Base-by-base conservation (phyloP, 768 basidiomycete species). In the Fomitopsis serialis region DNA sequence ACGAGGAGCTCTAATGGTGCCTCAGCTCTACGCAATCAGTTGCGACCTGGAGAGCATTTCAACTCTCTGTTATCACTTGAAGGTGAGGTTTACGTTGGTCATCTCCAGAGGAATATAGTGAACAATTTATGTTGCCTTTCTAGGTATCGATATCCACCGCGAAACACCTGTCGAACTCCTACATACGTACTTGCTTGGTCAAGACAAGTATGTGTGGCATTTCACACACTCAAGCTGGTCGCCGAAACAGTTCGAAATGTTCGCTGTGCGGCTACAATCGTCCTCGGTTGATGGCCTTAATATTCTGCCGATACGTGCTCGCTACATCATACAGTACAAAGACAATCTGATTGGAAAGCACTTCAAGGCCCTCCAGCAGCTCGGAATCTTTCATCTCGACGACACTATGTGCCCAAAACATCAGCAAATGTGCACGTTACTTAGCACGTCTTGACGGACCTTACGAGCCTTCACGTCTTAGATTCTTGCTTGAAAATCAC, bases 311-410 rank as follows among this genome's bases (percentile, higher is more conserved):
- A 50, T 67, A 2, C 62, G 65, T 17, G 59, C 71, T 0, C 25
- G 36, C 3, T 73, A 73, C 48, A 58, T 73, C 10, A 52, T 70
- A 2, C 63, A 70, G 46, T 71, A 73, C 53, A 64, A 63, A 27
- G 69, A 70, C 72, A 74, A 46, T 69, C 72, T 63, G 68, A 70
- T n/a, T n/a, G n/a, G n/a, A n/a, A n/a, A n/a, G n/a, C n/a, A n/a
- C n/a, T n/a, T n/a, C n/a, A n/a, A n/a, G 53, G 54, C 53, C 9
- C 57, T 74, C 0, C 59, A 63, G 40, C 70, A 73, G 51, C 57
- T 67, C 1, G 60, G 45, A 2, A 50, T 66, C 2, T 74, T 74
- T 48, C 61, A 67, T 34, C 37, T 63, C 1, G 36, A 59, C n/a
- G n/a, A n/a, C n/a, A n/a, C n/a, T n/a, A n/a, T n/a, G n/a, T n/a